Conservation (phyloP, 495 filamentous ascomycete species). For the Parathielavia appendiculata region DNA sequence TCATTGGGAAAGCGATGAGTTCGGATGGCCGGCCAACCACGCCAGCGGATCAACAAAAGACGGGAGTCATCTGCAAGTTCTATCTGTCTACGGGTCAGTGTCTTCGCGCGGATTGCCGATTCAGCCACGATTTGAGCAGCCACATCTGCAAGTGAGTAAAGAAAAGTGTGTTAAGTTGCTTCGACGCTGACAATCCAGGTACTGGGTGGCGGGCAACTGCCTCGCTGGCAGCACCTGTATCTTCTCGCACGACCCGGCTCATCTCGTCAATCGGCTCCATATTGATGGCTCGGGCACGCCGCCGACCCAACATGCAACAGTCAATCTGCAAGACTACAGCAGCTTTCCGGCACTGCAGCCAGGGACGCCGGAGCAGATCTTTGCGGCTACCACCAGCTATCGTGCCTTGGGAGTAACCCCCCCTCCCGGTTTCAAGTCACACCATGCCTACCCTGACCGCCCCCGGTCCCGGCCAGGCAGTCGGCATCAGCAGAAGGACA, state of each 20-base stretch:
- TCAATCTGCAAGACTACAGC: conserved; percentile 82
- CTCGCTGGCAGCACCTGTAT: conserved; percentile 91
- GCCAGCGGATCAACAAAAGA: conserved; percentile 64
- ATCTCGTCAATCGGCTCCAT: conserved; percentile 63
- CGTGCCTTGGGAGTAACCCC: conserved; percentile 50
- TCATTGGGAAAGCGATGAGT: conserved; percentile 89
- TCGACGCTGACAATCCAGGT: conserved; percentile 49
- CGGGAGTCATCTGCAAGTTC: conserved; percentile 91
- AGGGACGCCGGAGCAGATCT: conserved; percentile 54
- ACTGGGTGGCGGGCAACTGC: conserved; percentile 96
- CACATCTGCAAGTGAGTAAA: conserved; percentile 94
- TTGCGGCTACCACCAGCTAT: conserved; percentile 52
- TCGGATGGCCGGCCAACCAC: conserved; percentile 65
- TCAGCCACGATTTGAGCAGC: conserved; percentile 91
- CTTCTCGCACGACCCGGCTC: conserved; percentile 93
- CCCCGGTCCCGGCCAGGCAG: conserved; percentile 82
- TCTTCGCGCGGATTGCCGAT: conserved; percentile 89
- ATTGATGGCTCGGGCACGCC: conserved; percentile 58
- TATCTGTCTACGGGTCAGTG: conserved; percentile 90
- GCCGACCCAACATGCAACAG: conserved; percentile 55
- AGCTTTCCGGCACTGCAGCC: conserved; percentile 80
- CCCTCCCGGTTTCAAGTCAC: conserved; percentile 56
- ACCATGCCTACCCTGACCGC: conserved; percentile 51
- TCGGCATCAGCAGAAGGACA: conserved; percentile 70
- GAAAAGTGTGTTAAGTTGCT: conserved; percentile 10